Percentiles rank a stretch among this genome's conserved stretches.
Conservation (phyloP, 805 yeast species). For the Cyberlindnera amylophila region DNA sequence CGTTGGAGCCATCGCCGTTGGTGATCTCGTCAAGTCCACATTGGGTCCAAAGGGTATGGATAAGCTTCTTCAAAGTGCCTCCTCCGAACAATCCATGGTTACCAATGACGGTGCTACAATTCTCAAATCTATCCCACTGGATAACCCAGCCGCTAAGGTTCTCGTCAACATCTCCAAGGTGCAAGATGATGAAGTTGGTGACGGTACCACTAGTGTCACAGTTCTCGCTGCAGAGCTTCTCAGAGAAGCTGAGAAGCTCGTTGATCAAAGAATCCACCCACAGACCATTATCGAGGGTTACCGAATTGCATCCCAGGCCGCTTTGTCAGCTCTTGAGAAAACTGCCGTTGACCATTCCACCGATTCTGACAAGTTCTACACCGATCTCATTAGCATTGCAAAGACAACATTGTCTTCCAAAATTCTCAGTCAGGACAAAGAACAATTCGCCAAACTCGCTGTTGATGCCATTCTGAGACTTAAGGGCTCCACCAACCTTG, state of each 20-base stretch:
- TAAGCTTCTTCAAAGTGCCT: slow-evolving; percentile 82
- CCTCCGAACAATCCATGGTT: slow-evolving; percentile 72
- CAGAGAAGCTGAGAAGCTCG: slow-evolving; percentile 90
- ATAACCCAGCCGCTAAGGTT: slow-evolving; percentile 96
- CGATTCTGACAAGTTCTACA: slow-evolving; percentile 62
- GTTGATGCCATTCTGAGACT: slow-evolving; percentile 91
- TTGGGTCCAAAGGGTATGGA: slow-evolving; percentile 99
- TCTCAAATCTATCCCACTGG: slow-evolving; percentile 87
- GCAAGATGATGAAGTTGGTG: slow-evolving; percentile 57
- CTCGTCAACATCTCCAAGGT: slow-evolving; percentile 92
- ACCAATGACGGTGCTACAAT: slow-evolving; percentile 99
- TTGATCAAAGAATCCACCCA: slow-evolving; percentile 93
- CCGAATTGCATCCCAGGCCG: slow-evolving; percentile 84
- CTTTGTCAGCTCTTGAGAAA: slow-evolving; percentile 71
- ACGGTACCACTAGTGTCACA: slow-evolving; percentile 97
- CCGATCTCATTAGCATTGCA: slow-evolving; percentile 82
- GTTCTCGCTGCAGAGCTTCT: slow-evolving; percentile 85
- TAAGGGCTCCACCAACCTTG: slow-evolving; percentile 86
- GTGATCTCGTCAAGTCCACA: slow-evolving; percentile 91
- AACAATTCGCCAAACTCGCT: slow-evolving; percentile 81
- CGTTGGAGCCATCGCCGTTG: slow-evolving; percentile 98
- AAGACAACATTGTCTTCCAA: slow-evolving; percentile 92
- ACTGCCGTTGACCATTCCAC: slow-evolving; percentile 77
- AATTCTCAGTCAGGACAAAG: slow-evolving; percentile 92
- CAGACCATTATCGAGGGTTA: slow-evolving; percentile 96